Conservation (phyloP, 768 basidiomycete species). For the Trametes cingulata region DNA sequence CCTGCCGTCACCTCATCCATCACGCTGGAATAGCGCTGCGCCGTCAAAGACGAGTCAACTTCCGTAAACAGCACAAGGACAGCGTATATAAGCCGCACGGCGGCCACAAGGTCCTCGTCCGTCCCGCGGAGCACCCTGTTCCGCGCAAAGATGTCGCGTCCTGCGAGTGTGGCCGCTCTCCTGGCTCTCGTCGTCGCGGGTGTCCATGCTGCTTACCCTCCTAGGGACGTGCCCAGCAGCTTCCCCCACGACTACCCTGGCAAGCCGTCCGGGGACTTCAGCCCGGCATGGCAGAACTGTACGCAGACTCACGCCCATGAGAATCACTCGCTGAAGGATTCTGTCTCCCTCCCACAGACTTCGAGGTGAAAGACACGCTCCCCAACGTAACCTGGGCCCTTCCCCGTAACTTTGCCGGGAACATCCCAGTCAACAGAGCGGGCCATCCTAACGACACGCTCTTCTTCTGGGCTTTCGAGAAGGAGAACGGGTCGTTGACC, state of each 20-base stretch:
- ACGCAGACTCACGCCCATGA: not conserved
- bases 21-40: too few species aligned
- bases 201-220: slow-evolving; percentile 1
- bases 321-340: not conserved
- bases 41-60: too few species aligned
- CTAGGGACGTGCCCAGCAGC: slow-evolving; percentile 11
- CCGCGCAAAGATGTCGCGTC: not conserved
- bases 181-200: not conserved
- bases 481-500: slow-evolving; percentile 38
- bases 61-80: too few species aligned
- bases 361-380: slow-evolving; percentile 37
- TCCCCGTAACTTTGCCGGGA: slow-evolving; percentile 39
- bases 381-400: slow-evolving; percentile 37
- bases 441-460: slow-evolving; percentile 39
- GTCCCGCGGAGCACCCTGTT: not conserved
- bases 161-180: not conserved
- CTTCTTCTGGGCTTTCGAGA: slow-evolving; percentile 45
- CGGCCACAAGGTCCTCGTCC: too few species aligned
- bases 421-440: slow-evolving; percentile 33
- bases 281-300: slow-evolving; percentile 38
- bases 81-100: too few species aligned
- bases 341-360: slow-evolving; percentile 28
- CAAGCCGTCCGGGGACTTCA: slow-evolving; percentile 36
- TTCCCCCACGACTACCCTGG: slow-evolving; percentile 46
- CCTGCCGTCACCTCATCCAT: too few species aligned